Percentiles rank a stretch among this genome's conserved stretches.
phyloP scores from a whole-genome alignment of 2,329 filamentous ascomycete genomes.

The Aspergillus alliaceus region DNA sequence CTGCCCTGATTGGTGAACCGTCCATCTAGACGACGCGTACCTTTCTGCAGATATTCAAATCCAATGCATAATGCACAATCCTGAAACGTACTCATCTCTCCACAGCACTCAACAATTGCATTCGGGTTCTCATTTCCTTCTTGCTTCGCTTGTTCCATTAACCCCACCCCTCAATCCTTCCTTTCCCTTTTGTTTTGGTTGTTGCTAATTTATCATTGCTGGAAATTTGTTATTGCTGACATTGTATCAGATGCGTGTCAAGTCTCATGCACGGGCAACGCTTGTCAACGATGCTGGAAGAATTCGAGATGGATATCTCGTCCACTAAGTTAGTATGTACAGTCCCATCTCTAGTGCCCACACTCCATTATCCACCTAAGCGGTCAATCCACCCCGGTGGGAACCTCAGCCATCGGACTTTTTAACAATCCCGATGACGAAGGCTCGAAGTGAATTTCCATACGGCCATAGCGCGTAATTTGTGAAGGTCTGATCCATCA shows the following conservation, averaged over 20 bases:
- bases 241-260: background rate
- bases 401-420: background rate
- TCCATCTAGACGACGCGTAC: conserved; percentile 2
- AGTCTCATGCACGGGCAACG: background rate
- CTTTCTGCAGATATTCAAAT: conserved; percentile 1
- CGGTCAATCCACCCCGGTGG: background rate
- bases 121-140: background rate
- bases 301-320: background rate
- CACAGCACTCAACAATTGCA: background rate
- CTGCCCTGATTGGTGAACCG: background rate
- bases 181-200: background rate
- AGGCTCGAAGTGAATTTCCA: background rate
- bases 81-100: conserved; percentile 1
- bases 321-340: background rate
- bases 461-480: background rate
- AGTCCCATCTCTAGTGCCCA: too few species aligned
- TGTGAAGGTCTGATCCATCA: background rate
- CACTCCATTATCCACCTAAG: background rate
- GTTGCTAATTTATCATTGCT: background rate
- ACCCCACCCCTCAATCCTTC: background rate
- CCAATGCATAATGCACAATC: background rate
- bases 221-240: background rate
- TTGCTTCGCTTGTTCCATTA: background rate
- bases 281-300: background rate
- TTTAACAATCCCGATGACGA: background rate